These are phyloP conservation scores for Cytospora chrysosperma DNA, from an alignment of 2,329 filamentous ascomycete species.

Conservation along the genomic window DNA sequence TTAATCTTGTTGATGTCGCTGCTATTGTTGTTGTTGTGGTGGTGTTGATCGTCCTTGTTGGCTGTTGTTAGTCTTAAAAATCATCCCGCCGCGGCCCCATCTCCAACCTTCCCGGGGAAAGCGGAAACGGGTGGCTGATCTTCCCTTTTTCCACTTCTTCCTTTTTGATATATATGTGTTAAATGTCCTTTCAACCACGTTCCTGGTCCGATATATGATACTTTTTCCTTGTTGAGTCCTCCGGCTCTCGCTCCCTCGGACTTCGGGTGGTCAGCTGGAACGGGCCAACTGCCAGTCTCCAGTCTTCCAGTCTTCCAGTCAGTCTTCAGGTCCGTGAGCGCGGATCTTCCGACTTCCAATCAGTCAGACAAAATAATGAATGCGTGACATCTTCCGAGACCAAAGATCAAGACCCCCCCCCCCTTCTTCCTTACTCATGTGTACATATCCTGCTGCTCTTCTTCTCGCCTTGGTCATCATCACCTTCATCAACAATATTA, in stretches of 20 bases:
- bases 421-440: too few species aligned
- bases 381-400: conserved; percentile 3
- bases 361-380: not conserved
- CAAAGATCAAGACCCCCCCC: too few species aligned
- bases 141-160: not conserved
- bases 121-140: conserved; percentile 19
- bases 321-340: too few species aligned
- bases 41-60: too few species aligned
- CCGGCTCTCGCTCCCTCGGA: conserved; percentile 15
- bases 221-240: conserved; percentile 4
- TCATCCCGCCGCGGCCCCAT: too few species aligned
- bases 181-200: too few species aligned
- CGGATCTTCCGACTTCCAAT: not conserved
- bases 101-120: conserved; percentile 7
- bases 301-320: too few species aligned
- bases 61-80: too few species aligned
- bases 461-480: not conserved
- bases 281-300: conserved; percentile 7
- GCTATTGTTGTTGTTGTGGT: too few species aligned
- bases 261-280: conserved; percentile 12
- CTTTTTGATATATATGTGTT: too few species aligned
- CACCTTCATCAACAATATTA: not conserved
- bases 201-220: not conserved
- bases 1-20: too few species aligned
- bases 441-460: not conserved